These are phyloP conservation scores for Spinacia oleracea DNA, from an alignment of 179 eudicot genomes.

Conservation along the genomic window DNA sequence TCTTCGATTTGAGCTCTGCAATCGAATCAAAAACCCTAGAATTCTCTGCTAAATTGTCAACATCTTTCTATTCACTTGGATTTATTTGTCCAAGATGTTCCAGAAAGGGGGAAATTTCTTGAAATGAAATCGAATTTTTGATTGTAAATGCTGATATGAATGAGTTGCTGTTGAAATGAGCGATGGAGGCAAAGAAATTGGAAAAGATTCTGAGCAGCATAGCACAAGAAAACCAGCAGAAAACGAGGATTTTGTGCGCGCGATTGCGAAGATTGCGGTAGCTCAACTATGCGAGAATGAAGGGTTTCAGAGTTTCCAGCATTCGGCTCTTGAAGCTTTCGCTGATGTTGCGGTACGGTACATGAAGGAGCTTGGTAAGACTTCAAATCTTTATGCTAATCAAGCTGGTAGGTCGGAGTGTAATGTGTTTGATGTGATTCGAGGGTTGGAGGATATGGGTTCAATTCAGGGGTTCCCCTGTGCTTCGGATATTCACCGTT, in stretches of 20 bases:
- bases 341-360: slow-evolving; percentile 60
- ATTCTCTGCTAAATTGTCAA: background rate
- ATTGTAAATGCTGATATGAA: slow-evolving; percentile 19
- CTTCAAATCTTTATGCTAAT: slow-evolving; percentile 44
- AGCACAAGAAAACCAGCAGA: slow-evolving; percentile 25
- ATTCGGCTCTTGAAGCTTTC: slow-evolving; percentile 53
- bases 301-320: slow-evolving; percentile 67
- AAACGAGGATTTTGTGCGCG: slow-evolving; percentile 41
- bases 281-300: slow-evolving; percentile 63
- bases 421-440: slow-evolving; percentile 67
- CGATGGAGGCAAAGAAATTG: slow-evolving; percentile 54
- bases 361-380: slow-evolving; percentile 49
- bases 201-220: slow-evolving; percentile 10
- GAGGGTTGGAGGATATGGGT: slow-evolving; percentile 65
- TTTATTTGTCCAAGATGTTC: background rate
- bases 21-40: background rate
- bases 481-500: slow-evolving; percentile 52
- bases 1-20: background rate
- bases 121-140: background rate
- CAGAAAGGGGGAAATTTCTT: background rate
- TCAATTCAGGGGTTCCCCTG: slow-evolving; percentile 61
- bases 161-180: slow-evolving; percentile 56
- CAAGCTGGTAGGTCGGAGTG: slow-evolving; percentile 58
- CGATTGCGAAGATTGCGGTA: slow-evolving; percentile 47
- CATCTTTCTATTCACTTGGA: too few species aligned